Percentiles rank a stretch among this genome's conserved stretches.
Conservation (phyloP, 116 monocot species). For the Cymodocea nodosa region DNA sequence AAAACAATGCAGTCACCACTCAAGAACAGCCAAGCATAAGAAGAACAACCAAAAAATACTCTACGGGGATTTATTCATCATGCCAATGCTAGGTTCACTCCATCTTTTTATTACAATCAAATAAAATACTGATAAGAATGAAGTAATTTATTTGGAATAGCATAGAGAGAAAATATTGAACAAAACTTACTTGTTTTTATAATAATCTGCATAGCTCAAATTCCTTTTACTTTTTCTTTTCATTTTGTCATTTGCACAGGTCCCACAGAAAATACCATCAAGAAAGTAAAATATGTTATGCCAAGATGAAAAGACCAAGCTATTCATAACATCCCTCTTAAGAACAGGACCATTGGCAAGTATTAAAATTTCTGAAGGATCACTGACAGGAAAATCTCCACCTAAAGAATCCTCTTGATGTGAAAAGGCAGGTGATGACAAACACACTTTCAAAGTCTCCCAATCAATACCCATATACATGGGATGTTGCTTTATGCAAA, state of each 20-base stretch:
- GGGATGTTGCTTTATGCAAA: constrained; percentile 19
- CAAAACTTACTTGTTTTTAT: constrained; percentile 32
- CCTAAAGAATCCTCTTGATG: constrained; percentile 8
- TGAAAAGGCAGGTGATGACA: constrained; percentile 67
- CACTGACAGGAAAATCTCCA: constrained; percentile 3
- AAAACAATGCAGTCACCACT: too few relatives aligned
- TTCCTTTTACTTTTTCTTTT: neutral
- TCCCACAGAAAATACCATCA: constrained; percentile 49
- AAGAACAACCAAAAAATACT: too few relatives aligned
- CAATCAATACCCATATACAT: constrained; percentile 49
- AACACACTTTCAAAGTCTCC: constrained; percentile 49
- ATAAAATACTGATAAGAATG: neutral
- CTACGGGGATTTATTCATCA: too few relatives aligned
- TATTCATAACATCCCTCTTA: constrained; percentile 39
- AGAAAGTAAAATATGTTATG: constrained; percentile 66
- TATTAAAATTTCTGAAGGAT: constrained; percentile 30
- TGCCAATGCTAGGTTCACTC: too few relatives aligned
- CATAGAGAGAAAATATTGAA: too few relatives aligned
- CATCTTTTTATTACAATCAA: neutral
- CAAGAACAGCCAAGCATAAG: too few relatives aligned
- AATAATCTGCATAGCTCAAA: constrained; percentile 42
- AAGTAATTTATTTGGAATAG: too few relatives aligned
- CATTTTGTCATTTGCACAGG: constrained; percentile 39
- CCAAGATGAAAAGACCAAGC: constrained; percentile 61
- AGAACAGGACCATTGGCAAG: constrained; percentile 41